Base-by-base conservation (phyloP, 1,284 basidiomycete species). In the Moesziomyces antarcticus region DNA sequence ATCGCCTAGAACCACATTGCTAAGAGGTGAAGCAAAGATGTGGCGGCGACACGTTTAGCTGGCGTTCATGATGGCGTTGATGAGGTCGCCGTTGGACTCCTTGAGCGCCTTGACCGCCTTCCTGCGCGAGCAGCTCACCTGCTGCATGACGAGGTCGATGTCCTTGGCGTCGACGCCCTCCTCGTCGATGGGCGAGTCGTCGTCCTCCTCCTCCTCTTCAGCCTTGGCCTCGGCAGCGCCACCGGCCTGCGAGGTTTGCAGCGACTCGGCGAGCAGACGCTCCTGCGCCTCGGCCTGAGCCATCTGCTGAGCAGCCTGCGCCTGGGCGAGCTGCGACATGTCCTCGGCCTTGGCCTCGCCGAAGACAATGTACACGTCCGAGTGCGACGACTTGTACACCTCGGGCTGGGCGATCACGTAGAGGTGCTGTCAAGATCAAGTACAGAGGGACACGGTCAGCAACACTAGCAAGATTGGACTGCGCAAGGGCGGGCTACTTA, bases 311-410 rank as follows among this genome's bases (percentile, higher is more conserved):
- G 92, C 91, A 69, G 93, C 91, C 64, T 89, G 89, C 64, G 94
- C 85, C 85, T 93, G 92, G 64, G 92, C 91, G 78, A 92, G 90
- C 50, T 90, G 89, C 85, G 91, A 91, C 88, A 93, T 92, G 85
- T 97, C 94, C 87, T 97, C 94, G 77, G 93, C 90, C 91, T 93
- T 97, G 77, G 94, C 94, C 88, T 99, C 96, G 79, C 96, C 96
- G 81, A 98, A 99, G 75, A 99, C 94, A 85, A 99, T 94, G 89
- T 99, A 98, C 86, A 92, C 93, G 86, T 99, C 97, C 82, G 93
- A 94, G 86, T 93, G 93, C 53, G 92, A 90, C 54, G 94, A 94
- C 88, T 97, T 98, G 91, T 93, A 99, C 56, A 99, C 96, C 79
- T 99, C 96, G 55, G 97, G 96, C 64, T 91, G 88, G 68, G 93